Base-by-base conservation (phyloP, 1,139 yeast genomes). In the Hansenula lynferdii region DNA sequence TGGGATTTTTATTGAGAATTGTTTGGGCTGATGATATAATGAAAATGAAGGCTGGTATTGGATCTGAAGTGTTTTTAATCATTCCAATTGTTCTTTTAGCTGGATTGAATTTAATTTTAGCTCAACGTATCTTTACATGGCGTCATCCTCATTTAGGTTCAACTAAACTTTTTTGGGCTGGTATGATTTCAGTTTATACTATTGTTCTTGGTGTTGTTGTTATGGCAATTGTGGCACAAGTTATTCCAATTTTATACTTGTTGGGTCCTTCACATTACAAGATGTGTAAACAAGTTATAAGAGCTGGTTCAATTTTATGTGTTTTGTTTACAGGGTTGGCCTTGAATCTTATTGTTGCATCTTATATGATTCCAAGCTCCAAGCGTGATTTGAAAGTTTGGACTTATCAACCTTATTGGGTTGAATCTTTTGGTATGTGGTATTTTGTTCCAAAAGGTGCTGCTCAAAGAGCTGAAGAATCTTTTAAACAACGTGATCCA, bases 381-480 rank as follows among this genome's bases (percentile, higher is more conserved):
- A 50, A 60, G 34, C 68, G 68, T 44, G 82, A 79, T 54, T 75
- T 70, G 50, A 60, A 64, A 36, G 63, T 78, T 32, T 67, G 71
- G 49, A 79, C 86, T 16, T 77, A 77, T 55, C 92, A 83, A 58
- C 86, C 94, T 28, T 80, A 82, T 72, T 84, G 94, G 94, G 78
- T 84, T 53, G 80, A 80, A 54, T 71, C 78, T 2, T 80, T 81
- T 50, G 55, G 64, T 15, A 70, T 80, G 12, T 61, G 66, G 32
- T 80, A 80, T 57, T 80, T 69, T 57, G 79, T 77, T 18, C 66
- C 66, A 47, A 69, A 66, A 31, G 64, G 67, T 51, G 74, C 80
- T 23, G 64, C 69, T 6, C 60, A 56, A 34, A 60, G 61, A 30
- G 83, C 82, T n/a, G 79, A 68, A 48, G 65, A 62, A 27, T 54